Base-by-base conservation (phyloP, 257 asterid genomes). In the Paraleonurus japonicus region DNA sequence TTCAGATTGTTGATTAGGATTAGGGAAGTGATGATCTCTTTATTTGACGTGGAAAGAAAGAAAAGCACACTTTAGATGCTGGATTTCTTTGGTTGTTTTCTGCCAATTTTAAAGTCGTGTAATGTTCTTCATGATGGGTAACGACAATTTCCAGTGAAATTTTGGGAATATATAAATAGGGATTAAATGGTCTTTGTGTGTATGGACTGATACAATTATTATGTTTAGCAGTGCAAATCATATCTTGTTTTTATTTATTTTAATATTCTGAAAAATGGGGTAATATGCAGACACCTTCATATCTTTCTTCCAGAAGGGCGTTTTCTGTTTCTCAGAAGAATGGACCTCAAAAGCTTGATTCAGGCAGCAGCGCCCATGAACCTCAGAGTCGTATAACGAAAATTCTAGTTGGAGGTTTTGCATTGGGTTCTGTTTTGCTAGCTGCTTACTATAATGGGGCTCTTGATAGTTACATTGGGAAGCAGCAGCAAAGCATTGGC, bases 291-390 rank as follows among this genome's bases (percentile, higher is more conserved):
- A 79, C 81, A 65, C 96, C 98, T 64, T 85, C 96, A 68, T 87
- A 86, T 81, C 96, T 88, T 80, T 83, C 88, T 79, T 85, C 95
- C 57, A 86, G 98, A 84, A 90, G 87, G 80, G 78, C 76, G 8
- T 88, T 83, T 69, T 89, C 96, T 50, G 90, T 61, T 78, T 72
- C 96, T 24, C 85, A 47, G 64, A 84, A 79, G 26, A 84, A 77
- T 74, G 84, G 71, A 61, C 90, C 86, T 11, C 65, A 62, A 47
- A 80, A 85, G 48, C 75, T 82, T 33, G 78, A 81, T 68, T 33
- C 82, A 28, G 80, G 84, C 58, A 81, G 79, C 73, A 82, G 75
- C 67, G 70, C 74, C 67, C 48, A 90, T 41, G 84, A 82, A 74
- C 74, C 92, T 59, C 81, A 77, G 76, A 87, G 84, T 77, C 61